Evolutionary conservation across 345 rosid genomes (phyloP), one percentile per base, ranked within the genome.

Genomic region (Punica granatum): DNA sequence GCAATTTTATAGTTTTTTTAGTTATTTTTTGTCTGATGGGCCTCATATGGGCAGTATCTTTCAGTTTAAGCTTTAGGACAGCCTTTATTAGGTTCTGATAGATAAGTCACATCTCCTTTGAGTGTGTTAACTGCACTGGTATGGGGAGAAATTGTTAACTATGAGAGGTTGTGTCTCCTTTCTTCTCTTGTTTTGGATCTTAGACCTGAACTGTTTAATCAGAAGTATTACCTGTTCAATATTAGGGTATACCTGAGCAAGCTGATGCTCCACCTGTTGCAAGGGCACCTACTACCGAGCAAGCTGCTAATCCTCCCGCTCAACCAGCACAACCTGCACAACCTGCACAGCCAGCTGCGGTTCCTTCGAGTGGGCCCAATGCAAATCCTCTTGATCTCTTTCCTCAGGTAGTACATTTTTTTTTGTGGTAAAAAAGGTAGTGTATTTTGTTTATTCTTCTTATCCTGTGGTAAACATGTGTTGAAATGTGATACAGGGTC

Each of bases 301-400:
- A 79, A 77, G 72, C 83, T 60, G 78, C 83, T 60, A 81, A 77
- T 77, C 86, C 88, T 73, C 75, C 82, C 25, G 79, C 66, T 33
- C 89, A 80, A 73, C 75, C 87, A 32, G 76, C 66, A 19, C 89
- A 80, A 75, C 77, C 87, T 48, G 41, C 41, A 37, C 41, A 37
- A 37, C n/a, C n/a, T n/a, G 80, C 90, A 49, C 86, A 80, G 66
- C 77, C 86, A n/a, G 68, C 82, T 41, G 69, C 89, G 36, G 76
- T 66, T 74, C 77, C 91, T 49, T 35, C 88, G 7, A 69, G 76
- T 66, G 95, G 92, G 31, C 98, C 98, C 64, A 92, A 90, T 86
- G 88, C 95, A 13, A 84, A 88, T 78, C 97, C 98, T 67, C 75
- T 92, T 58, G 86, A 92, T 78, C 85, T 92, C 74, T 92, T 92